A percentile compares a stretch with the other conserved stretches of the same genome.
Evolutionary conservation across 306 rosid species (phyloP).

Genomic region (Sechiopsis laciniata): DNA sequence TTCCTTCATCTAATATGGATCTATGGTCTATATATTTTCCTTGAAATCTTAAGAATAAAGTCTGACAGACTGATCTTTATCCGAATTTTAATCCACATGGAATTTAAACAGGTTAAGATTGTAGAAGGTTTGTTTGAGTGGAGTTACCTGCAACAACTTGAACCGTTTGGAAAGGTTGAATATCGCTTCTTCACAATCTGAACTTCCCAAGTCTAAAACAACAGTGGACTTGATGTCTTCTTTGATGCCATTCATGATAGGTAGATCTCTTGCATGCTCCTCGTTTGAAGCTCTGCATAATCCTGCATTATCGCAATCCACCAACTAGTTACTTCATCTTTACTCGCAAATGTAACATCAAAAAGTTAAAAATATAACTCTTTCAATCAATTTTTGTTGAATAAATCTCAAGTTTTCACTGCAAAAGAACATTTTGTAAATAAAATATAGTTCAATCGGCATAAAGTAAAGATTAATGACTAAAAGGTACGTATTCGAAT

Average conservation of each 20-base stretch:
- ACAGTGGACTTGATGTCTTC: conserved; percentile 78
- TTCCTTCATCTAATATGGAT: too few species aligned
- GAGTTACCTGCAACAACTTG: conserved; percentile 51
- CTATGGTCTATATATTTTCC: too few species aligned
- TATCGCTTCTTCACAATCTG: conserved; percentile 51
- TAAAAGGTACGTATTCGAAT: too few species aligned
- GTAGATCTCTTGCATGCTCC: conserved; percentile 91
- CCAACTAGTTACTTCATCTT: neutral
- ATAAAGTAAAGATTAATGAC: too few species aligned
- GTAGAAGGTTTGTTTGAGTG: neutral
- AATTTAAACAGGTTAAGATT: too few species aligned
- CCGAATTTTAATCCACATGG: too few species aligned
- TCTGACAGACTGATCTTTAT: too few species aligned
- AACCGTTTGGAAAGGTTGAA: conserved; percentile 50
- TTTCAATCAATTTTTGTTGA: neutral
- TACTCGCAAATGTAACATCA: neutral
- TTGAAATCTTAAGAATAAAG: too few species aligned
- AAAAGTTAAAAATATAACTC: neutral
- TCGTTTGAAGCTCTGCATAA: conserved; percentile 66
- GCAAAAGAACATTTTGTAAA: neutral
- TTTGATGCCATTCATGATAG: conserved; percentile 89
- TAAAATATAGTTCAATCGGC: too few species aligned
- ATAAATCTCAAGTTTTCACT: neutral
- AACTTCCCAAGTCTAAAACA: conserved; percentile 56
- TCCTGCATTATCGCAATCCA: conserved; percentile 36